Conservation (phyloP, 768 basidiomycete species). For the Xerocomellus chrysenteron region DNA sequence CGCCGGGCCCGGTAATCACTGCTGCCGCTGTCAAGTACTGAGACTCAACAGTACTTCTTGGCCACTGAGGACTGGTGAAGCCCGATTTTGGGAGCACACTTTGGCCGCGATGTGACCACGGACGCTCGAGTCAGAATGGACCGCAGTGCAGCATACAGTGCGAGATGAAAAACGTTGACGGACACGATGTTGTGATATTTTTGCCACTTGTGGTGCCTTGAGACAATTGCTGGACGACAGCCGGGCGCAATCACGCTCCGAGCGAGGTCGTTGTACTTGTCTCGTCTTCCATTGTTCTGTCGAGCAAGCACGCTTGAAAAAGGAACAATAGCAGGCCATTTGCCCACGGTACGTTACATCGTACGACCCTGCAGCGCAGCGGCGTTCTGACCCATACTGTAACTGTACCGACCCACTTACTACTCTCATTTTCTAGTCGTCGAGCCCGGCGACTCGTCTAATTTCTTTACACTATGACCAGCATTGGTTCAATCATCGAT, state of each 20-base stretch:
- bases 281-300: background rate
- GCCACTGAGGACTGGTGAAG: too few relatives aligned
- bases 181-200: too few relatives aligned
- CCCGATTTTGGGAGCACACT: too few relatives aligned
- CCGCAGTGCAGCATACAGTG: too few relatives aligned
- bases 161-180: too few relatives aligned
- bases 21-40: too few relatives aligned
- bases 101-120: too few relatives aligned
- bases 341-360: background rate
- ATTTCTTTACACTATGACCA: constrained; percentile 28
- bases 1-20: too few relatives aligned
- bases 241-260: background rate
- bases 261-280: too few relatives aligned
- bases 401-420: constrained; percentile 15
- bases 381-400: background rate
- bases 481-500: constrained; percentile 34
- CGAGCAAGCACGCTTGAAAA: too few relatives aligned
- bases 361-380: background rate
- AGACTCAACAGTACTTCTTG: too few relatives aligned
- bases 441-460: constrained; percentile 20
- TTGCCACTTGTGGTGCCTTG: background rate
- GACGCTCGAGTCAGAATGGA: too few relatives aligned
- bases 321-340: background rate
- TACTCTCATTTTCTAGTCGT: constrained; percentile 19
- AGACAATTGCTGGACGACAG: background rate